Base-by-base conservation (phyloP, 2,329 filamentous ascomycete species). In the Aspergillus viridinutans region DNA sequence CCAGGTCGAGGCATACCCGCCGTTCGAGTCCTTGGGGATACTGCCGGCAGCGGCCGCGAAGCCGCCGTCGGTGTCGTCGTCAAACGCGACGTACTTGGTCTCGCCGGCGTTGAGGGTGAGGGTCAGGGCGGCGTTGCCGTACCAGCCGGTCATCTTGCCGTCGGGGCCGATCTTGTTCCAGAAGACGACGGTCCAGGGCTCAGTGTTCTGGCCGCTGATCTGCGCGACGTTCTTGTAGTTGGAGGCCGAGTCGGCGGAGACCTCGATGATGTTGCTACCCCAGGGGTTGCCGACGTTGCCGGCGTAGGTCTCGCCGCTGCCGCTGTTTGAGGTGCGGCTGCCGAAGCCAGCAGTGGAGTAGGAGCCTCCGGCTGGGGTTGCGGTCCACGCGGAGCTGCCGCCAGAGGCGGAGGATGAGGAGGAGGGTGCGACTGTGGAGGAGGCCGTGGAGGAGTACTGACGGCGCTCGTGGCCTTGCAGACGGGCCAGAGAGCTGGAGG, bases 241-340 rank as follows among this genome's bases (percentile, higher is more conserved):
- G 43, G 52, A 52, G 52, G 69, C 71, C 0, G 71, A 64, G 49
- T 60, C 54, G 54, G 62, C 58, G 51, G 69, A 62, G 53, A 78
- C 64, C 26, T 72, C 56, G 57, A 74, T 69, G 53, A 75, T 74
- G 68, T 76, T 75, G 69, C 69, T 72, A 49, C 75, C 73, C 61
- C 71, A 74, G 25, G 74, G 74, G 49, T 57, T 67, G 56, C 74
- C 74, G 20, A 73, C 67, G 61, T 76, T 76, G 57, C 74, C 74
- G 7, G 55, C 21, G 67, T 74, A 76, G 54, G 64, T 67, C 35
- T 64, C 66, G 20, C 62, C 64, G 9, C 62, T 62, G 54, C 64
- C 61, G 25, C 61, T 62, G 29, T 56, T 58, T 50, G 56, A 53
- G 53, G 68, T 75, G 40, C 45, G 57, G 29, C 49, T 29, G 47